phyloP scores from a whole-genome alignment of 2,329 filamentous ascomycete genomes.

The Phyllosticta citriasiana region DNA sequence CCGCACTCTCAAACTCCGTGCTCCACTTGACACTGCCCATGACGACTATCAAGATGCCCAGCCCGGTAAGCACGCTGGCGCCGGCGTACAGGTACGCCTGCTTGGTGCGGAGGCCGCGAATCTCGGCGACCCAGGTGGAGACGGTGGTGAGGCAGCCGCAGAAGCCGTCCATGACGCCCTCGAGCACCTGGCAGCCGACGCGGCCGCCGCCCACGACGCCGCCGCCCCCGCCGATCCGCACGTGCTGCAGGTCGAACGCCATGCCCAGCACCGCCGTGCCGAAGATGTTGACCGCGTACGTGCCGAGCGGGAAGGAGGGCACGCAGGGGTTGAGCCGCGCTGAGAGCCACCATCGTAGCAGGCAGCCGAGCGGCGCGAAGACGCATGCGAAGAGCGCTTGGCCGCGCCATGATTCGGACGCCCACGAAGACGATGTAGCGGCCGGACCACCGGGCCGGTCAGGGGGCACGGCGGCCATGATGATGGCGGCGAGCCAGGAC shows the following conservation, averaged over 20 bases:
- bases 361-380: conserved; percentile 72
- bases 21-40: conserved; percentile 72
- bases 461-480: conserved; percentile 64
- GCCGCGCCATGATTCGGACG: conserved; percentile 59
- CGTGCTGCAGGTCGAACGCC: conserved; percentile 69
- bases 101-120: conserved; percentile 29
- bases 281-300: conserved; percentile 69
- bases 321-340: conserved; percentile 58
- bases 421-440: conserved; percentile 16
- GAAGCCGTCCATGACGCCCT: conserved; percentile 40
- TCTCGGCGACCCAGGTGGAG: conserved; percentile 38
- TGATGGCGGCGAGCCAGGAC: conserved; percentile 66
- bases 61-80: conserved; percentile 48
- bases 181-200: conserved; percentile 35
- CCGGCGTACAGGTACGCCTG: conserved; percentile 61
- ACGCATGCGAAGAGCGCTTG: conserved; percentile 65
- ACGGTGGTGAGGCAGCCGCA: conserved; percentile 40
- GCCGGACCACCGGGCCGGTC: conserved; percentile 30
- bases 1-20: conserved; percentile 28
- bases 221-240: conserved; percentile 36
- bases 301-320: conserved; percentile 69
- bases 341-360: conserved; percentile 64
- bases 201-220: conserved; percentile 29
- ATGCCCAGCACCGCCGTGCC: conserved; percentile 68
- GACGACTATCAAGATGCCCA: conserved; percentile 54